Evolutionary conservation across 2,329 filamentous ascomycete species (phyloP).

Genomic region (Fusarium caatingaense): DNA sequence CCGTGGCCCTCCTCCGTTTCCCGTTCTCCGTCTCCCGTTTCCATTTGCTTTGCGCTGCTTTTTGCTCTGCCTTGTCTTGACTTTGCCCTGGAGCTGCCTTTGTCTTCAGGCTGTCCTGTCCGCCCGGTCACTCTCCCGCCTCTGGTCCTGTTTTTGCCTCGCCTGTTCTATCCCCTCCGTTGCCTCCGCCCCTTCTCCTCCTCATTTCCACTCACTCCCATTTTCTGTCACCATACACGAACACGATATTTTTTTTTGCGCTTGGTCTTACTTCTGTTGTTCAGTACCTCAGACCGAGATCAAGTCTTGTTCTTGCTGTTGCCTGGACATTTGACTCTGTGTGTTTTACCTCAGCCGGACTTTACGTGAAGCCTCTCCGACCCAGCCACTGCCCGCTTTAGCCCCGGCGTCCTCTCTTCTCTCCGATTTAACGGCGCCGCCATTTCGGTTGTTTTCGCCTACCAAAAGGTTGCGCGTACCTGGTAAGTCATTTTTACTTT

Average conservation of each 20-base stretch:
- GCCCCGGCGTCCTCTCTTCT: conserved; percentile 27
- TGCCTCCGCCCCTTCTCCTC: conserved; percentile 25
- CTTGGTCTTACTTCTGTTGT: neutral
- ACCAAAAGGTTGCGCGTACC: conserved; percentile 17
- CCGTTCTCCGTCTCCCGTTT: conserved; percentile 34
- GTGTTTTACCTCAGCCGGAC: conserved; percentile 29
- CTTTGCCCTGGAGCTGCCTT: conserved; percentile 28
- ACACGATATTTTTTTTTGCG: conserved; percentile 6
- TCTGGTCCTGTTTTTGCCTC: conserved; percentile 34
- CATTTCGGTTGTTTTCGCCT: conserved; percentile 32
- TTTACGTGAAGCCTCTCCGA: conserved; percentile 20
- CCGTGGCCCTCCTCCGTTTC: conserved; percentile 40
- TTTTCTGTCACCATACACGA: conserved; percentile 13
- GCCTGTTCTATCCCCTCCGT: conserved; percentile 21
- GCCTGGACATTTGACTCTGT: conserved; percentile 12
- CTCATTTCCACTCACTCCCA: conserved; percentile 21
- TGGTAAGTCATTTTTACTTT: neutral
- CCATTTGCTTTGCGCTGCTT: conserved; percentile 28
- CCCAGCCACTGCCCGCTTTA: conserved; percentile 24
- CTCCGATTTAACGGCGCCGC: conserved; percentile 35
- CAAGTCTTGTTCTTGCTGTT: conserved; percentile 1
- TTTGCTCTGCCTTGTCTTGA: conserved; percentile 2
- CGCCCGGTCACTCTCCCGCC: conserved; percentile 22
- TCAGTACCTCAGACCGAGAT: neutral
- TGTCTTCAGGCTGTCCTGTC: conserved; percentile 35